A percentile compares a stretch with the other conserved stretches of the same genome.
Conservation (phyloP, 163 green algal genomes). For the Volvox carteri region DNA sequence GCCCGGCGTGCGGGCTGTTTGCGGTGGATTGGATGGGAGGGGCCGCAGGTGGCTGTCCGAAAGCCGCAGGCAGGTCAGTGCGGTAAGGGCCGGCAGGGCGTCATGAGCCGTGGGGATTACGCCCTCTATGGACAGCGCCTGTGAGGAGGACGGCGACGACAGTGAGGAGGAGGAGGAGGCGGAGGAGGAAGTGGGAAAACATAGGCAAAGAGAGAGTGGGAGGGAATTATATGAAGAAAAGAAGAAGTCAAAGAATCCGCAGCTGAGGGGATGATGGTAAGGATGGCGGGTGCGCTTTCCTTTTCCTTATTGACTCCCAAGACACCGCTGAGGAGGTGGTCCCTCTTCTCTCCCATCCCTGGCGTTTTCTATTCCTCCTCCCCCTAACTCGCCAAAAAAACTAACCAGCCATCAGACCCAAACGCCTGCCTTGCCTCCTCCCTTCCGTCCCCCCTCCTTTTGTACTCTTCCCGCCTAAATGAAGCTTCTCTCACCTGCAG, state of each 20-base stretch:
- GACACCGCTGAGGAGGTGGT: too few relatives aligned
- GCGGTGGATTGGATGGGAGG: background rate
- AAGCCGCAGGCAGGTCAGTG: constrained; percentile 18
- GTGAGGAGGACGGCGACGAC: background rate
- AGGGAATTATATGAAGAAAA: background rate
- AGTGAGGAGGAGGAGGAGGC: background rate
- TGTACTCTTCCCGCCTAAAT: too few relatives aligned
- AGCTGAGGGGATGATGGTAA: too few relatives aligned
- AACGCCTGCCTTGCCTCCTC: too few relatives aligned
- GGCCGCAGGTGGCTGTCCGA: constrained; percentile 20
- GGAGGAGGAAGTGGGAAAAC: background rate
- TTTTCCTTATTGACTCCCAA: too few relatives aligned
- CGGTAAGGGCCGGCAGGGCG: background rate
- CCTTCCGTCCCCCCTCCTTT: too few relatives aligned
- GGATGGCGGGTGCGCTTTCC: too few relatives aligned
- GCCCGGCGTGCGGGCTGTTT: background rate
- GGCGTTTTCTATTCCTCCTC: too few relatives aligned
- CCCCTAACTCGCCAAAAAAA: too few relatives aligned
- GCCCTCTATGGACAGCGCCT: constrained; percentile 22
- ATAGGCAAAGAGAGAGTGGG: background rate
- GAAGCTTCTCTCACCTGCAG: constrained; percentile 51
- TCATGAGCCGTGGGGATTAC: background rate
- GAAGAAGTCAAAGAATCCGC: too few relatives aligned
- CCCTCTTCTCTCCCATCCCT: too few relatives aligned
- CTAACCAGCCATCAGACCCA: too few relatives aligned